Conservation (phyloP, 1,284 basidiomycete species). For the Ganoderma sinense region DNA sequence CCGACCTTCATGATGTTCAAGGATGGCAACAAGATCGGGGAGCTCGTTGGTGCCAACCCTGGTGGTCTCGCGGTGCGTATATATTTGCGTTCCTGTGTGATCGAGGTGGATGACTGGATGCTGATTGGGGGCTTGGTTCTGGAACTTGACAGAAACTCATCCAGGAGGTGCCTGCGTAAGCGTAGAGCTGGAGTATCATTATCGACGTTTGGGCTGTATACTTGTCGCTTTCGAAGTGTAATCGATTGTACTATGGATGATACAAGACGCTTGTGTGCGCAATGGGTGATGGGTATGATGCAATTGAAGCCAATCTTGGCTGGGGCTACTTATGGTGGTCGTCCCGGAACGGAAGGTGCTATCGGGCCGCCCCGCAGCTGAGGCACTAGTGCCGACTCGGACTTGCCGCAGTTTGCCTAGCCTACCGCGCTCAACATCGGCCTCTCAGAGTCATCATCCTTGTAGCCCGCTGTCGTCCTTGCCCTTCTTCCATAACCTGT, state of each 20-base stretch:
- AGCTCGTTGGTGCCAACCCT: constrained; percentile 69
- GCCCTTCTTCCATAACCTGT: neutral
- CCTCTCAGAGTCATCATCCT: neutral
- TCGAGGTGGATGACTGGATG: neutral
- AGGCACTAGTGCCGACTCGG: no score
- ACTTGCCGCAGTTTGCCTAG: no score
- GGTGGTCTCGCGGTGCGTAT: constrained; percentile 41
- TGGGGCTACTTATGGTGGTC: neutral
- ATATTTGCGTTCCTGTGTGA: neutral
- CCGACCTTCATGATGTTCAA: constrained; percentile 83
- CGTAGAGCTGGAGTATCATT: constrained; percentile 4
- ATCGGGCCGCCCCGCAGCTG: neutral
- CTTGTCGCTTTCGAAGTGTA: neutral
- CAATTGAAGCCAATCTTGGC: neutral
- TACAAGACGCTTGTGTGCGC: neutral
- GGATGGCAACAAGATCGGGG: constrained; percentile 68
- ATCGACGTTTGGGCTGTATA: neutral
- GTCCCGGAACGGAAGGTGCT: neutral
- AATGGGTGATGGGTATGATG: neutral
- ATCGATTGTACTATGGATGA: constrained; percentile 3
- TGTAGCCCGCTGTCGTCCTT: neutral
- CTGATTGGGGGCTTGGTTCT: neutral
- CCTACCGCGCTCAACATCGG: neutral
- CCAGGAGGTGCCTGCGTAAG: neutral
- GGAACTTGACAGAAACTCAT: constrained; percentile 1